Base-by-base conservation (phyloP, 139 green algal species). In the Coelastrella sp. region DNA sequence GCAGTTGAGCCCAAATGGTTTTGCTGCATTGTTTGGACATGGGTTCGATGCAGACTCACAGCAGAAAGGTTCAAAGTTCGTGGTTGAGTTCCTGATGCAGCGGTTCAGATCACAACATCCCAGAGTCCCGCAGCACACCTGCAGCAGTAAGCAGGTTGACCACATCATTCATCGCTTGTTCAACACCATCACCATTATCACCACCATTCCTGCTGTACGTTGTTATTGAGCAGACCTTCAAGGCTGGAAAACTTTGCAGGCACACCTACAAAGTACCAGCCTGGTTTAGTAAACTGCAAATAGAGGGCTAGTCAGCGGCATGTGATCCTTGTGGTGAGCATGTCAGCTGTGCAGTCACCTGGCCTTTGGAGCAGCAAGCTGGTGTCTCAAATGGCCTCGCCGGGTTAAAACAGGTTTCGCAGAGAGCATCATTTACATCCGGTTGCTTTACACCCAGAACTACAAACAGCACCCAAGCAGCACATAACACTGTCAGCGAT, bases 41-140 rank as follows among this genome's bases (percentile, higher is more conserved):
- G 9, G 68, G 68, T 13, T 38, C 35, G 38, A 77, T 15, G 68
- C 68, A 3, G 38, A 53, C 37, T 37, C 71, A 13, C 71, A 53
- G 8, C 71, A 79, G 15, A 63, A 62, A 2, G 71, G 71, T 27
- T 62, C 25, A 25, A 43, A 27, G 71, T 57, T 59, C 0, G 30
- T 81, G 32, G 73, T 81, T 9, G 73, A 48, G 37, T 81, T 67
- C 48, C 50, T 81, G 48, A 69, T 62, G 32, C 73, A 81, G 50
- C 9, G 11, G 17, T 32, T 19, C 21, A 40, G 67, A 59, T 19
- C 32, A 35, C 73, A 81, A 59, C 73, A 81, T 34, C 73, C 73
- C 27, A 21, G 21, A 4, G 17, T 23, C 15, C 73, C 73, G 27
- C 73, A 81, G 73, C 73, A 81, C 7, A 68, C 35, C 73, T 81